These are phyloP conservation scores for Pseudogymnoascus sp. DNA, from an alignment of 2,329 filamentous ascomycete species.

Conservation along the genomic window DNA sequence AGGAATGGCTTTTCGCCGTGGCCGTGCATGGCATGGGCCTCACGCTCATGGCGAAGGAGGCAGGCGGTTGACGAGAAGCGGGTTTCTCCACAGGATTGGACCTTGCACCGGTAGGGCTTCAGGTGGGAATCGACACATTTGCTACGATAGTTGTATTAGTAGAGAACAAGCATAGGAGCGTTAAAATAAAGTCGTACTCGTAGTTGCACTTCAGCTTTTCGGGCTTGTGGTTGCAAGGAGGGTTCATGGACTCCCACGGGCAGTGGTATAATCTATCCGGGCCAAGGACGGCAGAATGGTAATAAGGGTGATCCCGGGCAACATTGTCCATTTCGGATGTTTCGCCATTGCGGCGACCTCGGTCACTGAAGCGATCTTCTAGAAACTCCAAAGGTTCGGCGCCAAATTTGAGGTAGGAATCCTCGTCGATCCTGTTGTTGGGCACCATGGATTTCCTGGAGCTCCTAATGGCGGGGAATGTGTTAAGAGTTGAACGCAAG, in stretches of 20 bases:
- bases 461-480: slow-evolving; percentile 23
- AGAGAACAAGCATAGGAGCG: slow-evolving; percentile 9
- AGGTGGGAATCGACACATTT: slow-evolving; percentile 96
- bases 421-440: slow-evolving; percentile 26
- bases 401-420: slow-evolving; percentile 21
- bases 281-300: slow-evolving; percentile 55
- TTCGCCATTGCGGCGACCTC: slow-evolving; percentile 22
- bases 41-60: slow-evolving; percentile 86
- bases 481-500: slow-evolving; percentile 18
- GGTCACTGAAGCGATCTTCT: slow-evolving; percentile 21
- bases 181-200: slow-evolving; percentile 56
- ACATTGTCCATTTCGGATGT: slow-evolving; percentile 27
- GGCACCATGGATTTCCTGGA: slow-evolving; percentile 20
- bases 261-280: slow-evolving; percentile 86
- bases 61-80: slow-evolving; percentile 94
- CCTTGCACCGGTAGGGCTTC: slow-evolving; percentile 94
- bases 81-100: slow-evolving; percentile 70
- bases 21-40: slow-evolving; percentile 91
- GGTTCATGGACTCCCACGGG: slow-evolving; percentile 68
- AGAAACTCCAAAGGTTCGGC: slow-evolving; percentile 20
- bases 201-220: slow-evolving; percentile 99
- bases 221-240: slow-evolving; percentile 74
- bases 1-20: slow-evolving; percentile 89
- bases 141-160: slow-evolving; percentile 41
- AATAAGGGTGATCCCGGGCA: slow-evolving; percentile 59